Conservation (phyloP, 2,329 filamentous ascomycete species). For the Fusarium dimerum region DNA sequence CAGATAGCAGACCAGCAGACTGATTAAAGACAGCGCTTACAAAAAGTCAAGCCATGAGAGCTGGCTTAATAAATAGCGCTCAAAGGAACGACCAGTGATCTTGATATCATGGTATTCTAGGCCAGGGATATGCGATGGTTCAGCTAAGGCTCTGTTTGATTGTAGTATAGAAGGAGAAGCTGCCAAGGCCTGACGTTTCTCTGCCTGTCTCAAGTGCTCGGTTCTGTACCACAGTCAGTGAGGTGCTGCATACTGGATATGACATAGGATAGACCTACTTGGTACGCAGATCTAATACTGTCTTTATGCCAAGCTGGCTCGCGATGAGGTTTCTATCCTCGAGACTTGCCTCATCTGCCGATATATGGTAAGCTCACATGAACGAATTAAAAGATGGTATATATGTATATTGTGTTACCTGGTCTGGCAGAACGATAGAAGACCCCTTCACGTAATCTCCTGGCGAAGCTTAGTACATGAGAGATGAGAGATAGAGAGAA, state of each 20-base stretch:
- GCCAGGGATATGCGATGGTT: slow-evolving; percentile 63
- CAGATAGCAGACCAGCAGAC: too few species aligned
- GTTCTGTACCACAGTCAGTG: slow-evolving; percentile 49
- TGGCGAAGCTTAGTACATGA: slow-evolving; percentile 18
- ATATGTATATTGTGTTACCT: slow-evolving; percentile 36
- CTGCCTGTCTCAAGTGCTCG: slow-evolving; percentile 69
- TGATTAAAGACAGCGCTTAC: slow-evolving; percentile 40
- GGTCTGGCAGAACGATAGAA: slow-evolving; percentile 69
- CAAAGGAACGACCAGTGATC: slow-evolving; percentile 72
- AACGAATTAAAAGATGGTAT: not conserved
- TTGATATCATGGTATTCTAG: slow-evolving; percentile 67
- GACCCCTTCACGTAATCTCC: slow-evolving; percentile 59
- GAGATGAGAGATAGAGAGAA: not conserved
- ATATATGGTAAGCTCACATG: slow-evolving; percentile 10
- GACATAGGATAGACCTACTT: slow-evolving; percentile 50
- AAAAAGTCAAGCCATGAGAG: slow-evolving; percentile 68
- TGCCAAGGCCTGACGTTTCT: slow-evolving; percentile 56
- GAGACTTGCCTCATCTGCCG: slow-evolving; percentile 68
- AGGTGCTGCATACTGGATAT: not conserved
- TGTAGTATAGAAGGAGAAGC: slow-evolving; percentile 38
- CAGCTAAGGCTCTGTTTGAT: slow-evolving; percentile 51
- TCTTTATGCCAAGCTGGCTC: slow-evolving; percentile 64
- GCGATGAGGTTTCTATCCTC: slow-evolving; percentile 62
- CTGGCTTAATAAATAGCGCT: slow-evolving; percentile 65
- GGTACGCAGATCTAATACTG: slow-evolving; percentile 78